Evolutionary conservation across 768 basidiomycete species (phyloP).

Genomic region (Mycena vulgaris): DNA sequence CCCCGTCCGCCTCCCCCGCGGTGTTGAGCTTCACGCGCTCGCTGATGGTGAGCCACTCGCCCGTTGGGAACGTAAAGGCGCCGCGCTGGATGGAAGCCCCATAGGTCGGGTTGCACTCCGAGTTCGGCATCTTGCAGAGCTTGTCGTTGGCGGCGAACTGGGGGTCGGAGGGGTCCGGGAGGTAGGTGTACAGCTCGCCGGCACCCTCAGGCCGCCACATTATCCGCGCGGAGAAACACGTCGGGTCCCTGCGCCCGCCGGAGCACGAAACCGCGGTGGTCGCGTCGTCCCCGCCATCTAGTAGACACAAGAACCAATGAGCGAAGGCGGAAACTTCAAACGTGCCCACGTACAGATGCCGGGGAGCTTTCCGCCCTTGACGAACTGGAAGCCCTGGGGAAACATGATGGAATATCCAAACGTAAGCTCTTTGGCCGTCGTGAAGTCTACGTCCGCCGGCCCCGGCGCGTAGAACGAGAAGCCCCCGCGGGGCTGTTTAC

Average conservation of each 20-base stretch:
- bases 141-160: conserved; percentile 61
- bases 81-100: conserved; percentile 67
- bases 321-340: conserved; percentile 4
- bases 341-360: conserved; percentile 69
- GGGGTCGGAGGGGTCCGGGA: conserved; percentile 60
- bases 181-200: conserved; percentile 82
- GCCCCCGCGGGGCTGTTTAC: conserved; percentile 65
- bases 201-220: conserved; percentile 76
- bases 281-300: conserved; percentile 71
- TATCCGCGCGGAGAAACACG: conserved; percentile 75
- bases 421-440: conserved; percentile 74
- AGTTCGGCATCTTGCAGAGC: conserved; percentile 56
- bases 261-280: conserved; percentile 68
- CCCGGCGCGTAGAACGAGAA: conserved; percentile 82
- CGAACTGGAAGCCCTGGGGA: conserved; percentile 71
- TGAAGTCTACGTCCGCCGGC: conserved; percentile 64
- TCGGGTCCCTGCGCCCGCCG: conserved; percentile 70
- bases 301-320: conserved; percentile 4
- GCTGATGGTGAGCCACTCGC: conserved; percentile 66
- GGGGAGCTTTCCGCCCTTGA: conserved; percentile 80
- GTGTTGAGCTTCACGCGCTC: conserved; percentile 74
- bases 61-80: conserved; percentile 62
- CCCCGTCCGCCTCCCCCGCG: conserved; percentile 67
- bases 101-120: conserved; percentile 60
- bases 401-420: conserved; percentile 76